Base-by-base conservation (phyloP, 164 flowering plant species). In the Houttuynia cordata region DNA sequence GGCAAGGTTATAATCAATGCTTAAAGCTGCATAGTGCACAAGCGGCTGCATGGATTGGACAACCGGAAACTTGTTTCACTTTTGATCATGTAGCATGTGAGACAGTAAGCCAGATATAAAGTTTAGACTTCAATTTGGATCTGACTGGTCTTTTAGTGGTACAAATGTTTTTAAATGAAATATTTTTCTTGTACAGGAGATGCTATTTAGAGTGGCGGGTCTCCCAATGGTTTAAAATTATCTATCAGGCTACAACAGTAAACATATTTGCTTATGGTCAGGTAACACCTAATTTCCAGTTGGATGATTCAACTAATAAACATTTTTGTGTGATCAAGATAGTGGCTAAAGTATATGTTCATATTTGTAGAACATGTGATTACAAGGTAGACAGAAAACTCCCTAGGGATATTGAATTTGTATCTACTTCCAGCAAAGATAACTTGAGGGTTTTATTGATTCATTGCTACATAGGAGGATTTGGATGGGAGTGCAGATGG, bases 61-160 rank as follows among this genome's bases (percentile, higher is more conserved):
- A 85, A 62, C 99, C 93, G 10, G 99, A 94, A 69, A 78, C 80
- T 9, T 81, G 95, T 40, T 94, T 94, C 68, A 84, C 86, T 24
- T 94, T 94, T 80, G 99, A 94, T 52, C 95, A 94, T 63, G 96
- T 91, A 34, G 97, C 99, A n/a, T 91, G 97, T 80, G 99, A 94
- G 80, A 75, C 93, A 24, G 71, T 87, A 9, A 88, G 83, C 62
- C 99, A 94, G 96, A 97, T 94, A 1, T 45, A 2, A 17, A 45
- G 13, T 17, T 45, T n/a, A n/a, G 8, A 45, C 49, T 12, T 45
- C 12, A 45, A 10, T 45, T 45, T 10, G 49, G 14, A 45, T 45
- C 3, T 45, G 14, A 8, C n/a, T n/a, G n/a, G n/a, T n/a, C n/a
- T n/a, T n/a, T 17, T 45, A 45, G 1, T 45, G 8, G 14, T 45